Evolutionary conservation across 1,139 yeast species (phyloP), one percentile per base, ranked within the genome.

Genomic region (Suhomyces chickasaworum): DNA sequence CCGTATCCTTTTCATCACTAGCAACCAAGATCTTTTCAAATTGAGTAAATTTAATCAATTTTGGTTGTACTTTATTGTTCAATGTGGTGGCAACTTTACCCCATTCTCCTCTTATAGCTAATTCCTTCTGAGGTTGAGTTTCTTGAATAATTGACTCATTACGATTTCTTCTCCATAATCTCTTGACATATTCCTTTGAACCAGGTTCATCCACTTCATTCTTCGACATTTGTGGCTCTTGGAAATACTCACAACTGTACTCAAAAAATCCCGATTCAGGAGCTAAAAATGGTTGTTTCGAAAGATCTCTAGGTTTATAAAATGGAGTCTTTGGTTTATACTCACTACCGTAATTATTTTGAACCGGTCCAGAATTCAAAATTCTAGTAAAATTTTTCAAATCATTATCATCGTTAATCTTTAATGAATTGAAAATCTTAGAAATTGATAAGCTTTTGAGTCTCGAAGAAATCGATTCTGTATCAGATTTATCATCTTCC

Each of bases 181-280:
- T 75, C 56, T 83, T 85, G 30, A 88, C 83, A 58, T 89, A 89
- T 52, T 89, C 93, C 51, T 85, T 82, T 47, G 96, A 88, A 0
- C 98, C 99, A 0, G 97, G 96, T 61, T 91, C 97, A 56, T 93
- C 98, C 16, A 83, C 73, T 58, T 93, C 98, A 48, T 83, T 80
- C 52, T 83, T 84, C 15, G 89, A 83, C 86, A 93, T 87, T 61
- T 93, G 98, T 0, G 99, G 98, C 60, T 91, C 98, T 60, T 91
- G 97, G 68, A 91, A 93, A 61, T 90, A 91, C 61, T 93, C 99
- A 53, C 88, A 75, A 58, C 93, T 83, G 72, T 90, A 93, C 47
- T 89, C 96, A 54, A 91, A 84, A 61, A 93, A 91, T 3, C 85
- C 84, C 17, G 95, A 86, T 13, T 76, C 74, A 20, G 84, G 66